A percentile compares a stretch with the other conserved stretches of the same genome.
Conservation (phyloP, 768 basidiomycete genomes). For the Psilocybe azurescens region DNA sequence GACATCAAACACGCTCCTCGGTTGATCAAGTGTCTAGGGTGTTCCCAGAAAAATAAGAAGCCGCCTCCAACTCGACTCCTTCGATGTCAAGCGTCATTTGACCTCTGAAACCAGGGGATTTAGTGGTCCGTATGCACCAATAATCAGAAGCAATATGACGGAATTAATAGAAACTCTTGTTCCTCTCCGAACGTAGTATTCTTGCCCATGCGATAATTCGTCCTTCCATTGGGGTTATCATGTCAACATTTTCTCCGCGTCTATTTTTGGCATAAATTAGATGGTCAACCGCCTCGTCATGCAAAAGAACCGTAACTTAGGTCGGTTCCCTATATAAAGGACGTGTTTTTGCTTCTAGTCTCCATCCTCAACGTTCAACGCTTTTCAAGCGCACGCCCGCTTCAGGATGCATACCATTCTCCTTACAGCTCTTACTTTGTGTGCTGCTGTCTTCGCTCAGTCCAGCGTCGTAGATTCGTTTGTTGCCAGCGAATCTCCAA, state of each 20-base stretch:
- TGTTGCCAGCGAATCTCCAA: slow-evolving; percentile 54
- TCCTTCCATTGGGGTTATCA: background rate
- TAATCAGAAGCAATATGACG: background rate
- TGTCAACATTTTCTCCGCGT: background rate
- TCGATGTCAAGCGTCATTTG: background rate
- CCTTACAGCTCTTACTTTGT: slow-evolving; percentile 32
- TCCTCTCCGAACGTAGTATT: background rate
- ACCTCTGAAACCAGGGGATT: background rate
- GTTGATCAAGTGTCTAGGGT: too few species aligned
- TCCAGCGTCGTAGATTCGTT: slow-evolving; percentile 51
- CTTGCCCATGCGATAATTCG: background rate
- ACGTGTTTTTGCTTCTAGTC: background rate
- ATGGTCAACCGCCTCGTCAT: background rate
- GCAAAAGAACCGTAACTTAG: background rate
- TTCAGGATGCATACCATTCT: slow-evolving; percentile 37
- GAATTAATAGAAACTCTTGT: too few species aligned
- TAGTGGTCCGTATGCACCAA: background rate
- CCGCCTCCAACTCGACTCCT: background rate
- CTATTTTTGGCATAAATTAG: background rate
- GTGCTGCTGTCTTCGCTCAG: slow-evolving; percentile 29
- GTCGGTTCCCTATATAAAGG: background rate
- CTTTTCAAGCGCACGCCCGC: background rate
- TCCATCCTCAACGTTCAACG: background rate
- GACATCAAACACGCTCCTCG: too few species aligned
- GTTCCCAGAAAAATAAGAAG: background rate